A percentile compares a stretch with the other conserved stretches of the same genome.
These are phyloP conservation scores for Pestalotiopsis sp. DNA, from an alignment of 2,329 filamentous ascomycete species.

Conservation along the genomic window DNA sequence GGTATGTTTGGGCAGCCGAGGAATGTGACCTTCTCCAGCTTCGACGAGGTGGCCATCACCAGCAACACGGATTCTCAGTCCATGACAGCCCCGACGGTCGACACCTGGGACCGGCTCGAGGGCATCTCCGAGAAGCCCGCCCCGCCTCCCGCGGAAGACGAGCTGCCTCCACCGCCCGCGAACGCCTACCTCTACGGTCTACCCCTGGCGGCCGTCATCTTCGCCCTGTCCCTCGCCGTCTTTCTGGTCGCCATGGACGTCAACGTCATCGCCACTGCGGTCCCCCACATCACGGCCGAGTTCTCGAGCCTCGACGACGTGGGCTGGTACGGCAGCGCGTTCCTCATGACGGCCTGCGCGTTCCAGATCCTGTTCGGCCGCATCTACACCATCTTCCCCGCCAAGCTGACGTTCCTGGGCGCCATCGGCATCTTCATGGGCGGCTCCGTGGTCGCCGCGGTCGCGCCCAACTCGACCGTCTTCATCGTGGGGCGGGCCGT, in stretches of 20 bases:
- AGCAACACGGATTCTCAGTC: not conserved
- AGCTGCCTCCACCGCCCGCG: not conserved
- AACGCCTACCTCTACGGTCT: conserved; percentile 8
- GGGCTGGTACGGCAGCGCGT: conserved; percentile 14
- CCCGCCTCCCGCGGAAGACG: not conserved
- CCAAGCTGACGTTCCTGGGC: not conserved
- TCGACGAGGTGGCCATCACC: conserved; percentile 5
- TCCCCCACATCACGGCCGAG: conserved; percentile 17
- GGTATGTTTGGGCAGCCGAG: not conserved
- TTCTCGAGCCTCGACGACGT: conserved; percentile 7
- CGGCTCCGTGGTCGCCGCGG: conserved; percentile 1
- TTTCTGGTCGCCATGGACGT: conserved; percentile 16
- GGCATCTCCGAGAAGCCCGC: not conserved
- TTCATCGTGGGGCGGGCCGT: conserved; percentile 42
- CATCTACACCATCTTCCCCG: conserved; percentile 1
- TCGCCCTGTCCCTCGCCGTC: conserved; percentile 13
- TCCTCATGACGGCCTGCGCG: not conserved
- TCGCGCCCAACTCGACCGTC: conserved; percentile 31
- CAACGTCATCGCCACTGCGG: conserved; percentile 21
- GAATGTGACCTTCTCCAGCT: conserved; percentile 3
- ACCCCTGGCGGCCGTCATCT: conserved; percentile 8
- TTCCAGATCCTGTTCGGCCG: conserved; percentile 8
- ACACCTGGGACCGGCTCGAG: conserved; percentile 1
- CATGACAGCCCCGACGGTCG: not conserved
- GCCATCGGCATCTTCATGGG: conserved; percentile 5